phyloP scores from a whole-genome alignment of 2,329 filamentous ascomycete species.

The Kalmusia sp. region DNA sequence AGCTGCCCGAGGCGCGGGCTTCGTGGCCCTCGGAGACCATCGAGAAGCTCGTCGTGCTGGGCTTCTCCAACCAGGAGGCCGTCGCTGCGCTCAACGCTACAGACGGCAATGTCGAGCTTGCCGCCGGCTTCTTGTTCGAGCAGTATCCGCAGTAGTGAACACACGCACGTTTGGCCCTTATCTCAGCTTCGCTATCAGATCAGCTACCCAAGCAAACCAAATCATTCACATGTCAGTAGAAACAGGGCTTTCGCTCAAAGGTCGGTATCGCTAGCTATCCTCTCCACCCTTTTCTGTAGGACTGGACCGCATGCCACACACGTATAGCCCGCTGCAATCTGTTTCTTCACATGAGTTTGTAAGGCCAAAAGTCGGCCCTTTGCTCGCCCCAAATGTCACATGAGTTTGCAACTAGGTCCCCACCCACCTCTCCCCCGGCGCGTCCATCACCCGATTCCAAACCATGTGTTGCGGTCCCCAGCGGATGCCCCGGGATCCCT shows the following conservation, averaged over 20 bases:
- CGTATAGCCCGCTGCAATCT: too few species aligned
- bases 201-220: neutral
- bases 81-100: conserved; percentile 57
- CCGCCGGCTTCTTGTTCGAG: conserved; percentile 56
- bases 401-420: too few species aligned
- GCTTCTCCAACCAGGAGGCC: conserved; percentile 55
- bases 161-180: neutral
- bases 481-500: neutral
- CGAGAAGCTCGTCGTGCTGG: conserved; percentile 52
- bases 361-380: too few species aligned
- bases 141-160: conserved; percentile 31
- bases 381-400: too few species aligned
- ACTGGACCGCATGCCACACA: too few species aligned
- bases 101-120: conserved; percentile 57
- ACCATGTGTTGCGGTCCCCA: neutral
- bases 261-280: too few species aligned
- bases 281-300: too few species aligned
- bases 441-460: neutral
- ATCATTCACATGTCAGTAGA: neutral
- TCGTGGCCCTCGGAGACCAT: conserved; percentile 53
- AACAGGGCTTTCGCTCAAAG: too few species aligned
- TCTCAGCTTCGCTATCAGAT: neutral
- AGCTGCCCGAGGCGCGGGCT: conserved; percentile 36
- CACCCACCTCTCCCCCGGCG: too few species aligned
- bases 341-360: too few species aligned